Percentiles rank a stretch among this genome's conserved stretches.
Evolutionary conservation across 768 basidiomycete genomes (phyloP).

Genomic region (Suillus alpinus): DNA sequence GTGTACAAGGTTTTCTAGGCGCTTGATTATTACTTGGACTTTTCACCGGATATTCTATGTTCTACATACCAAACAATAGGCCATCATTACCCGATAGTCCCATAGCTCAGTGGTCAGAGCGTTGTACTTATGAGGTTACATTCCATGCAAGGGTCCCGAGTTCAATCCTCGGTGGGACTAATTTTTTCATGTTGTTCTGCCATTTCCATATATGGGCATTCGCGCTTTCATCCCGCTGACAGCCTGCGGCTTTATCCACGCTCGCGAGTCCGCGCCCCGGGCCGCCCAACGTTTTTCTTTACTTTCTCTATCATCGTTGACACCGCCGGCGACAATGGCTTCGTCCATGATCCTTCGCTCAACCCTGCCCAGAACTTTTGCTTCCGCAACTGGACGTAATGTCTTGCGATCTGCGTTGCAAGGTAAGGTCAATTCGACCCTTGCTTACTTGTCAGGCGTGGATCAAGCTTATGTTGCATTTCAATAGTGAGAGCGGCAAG

Average conservation of each 20-base stretch:
- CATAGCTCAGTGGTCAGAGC: constrained; percentile 64
- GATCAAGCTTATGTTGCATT: constrained; percentile 7
- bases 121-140: constrained; percentile 60
- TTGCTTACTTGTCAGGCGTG: background rate
- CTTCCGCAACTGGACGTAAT: constrained; percentile 36
- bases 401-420: constrained; percentile 39
- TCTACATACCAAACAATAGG: background rate
- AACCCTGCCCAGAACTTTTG: constrained; percentile 42
- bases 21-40: background rate
- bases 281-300: background rate
- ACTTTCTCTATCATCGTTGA: background rate
- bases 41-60: background rate
- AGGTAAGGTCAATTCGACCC: constrained; percentile 30
- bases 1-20: background rate
- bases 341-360: constrained; percentile 48
- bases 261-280: background rate
- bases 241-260: background rate
- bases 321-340: constrained; percentile 40
- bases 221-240: background rate
- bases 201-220: background rate
- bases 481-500: constrained; percentile 39
- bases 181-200: constrained; percentile 24
- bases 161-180: constrained; percentile 63
- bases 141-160: constrained; percentile 60
- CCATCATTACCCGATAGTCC: constrained; percentile 28